Conservation (phyloP, 441 rosid species). For the Corymbia calophylla region DNA sequence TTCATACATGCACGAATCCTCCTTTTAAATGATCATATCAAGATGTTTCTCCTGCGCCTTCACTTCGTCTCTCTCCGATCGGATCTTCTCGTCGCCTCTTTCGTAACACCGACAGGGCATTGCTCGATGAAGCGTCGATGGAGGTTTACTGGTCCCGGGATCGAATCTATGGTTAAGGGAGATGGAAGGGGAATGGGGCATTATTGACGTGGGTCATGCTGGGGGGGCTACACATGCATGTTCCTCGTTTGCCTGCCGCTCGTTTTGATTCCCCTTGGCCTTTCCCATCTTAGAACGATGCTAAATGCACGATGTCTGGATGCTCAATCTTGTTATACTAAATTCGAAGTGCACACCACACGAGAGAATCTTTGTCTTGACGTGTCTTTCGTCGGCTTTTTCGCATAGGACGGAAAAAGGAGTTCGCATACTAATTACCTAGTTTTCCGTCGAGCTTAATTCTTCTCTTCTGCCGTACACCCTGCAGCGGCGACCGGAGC, state of each 20-base stretch:
- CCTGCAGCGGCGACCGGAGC: slow-evolving; percentile 82
- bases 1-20: too few species aligned
- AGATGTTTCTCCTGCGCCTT: not conserved
- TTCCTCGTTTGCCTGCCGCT: not conserved
- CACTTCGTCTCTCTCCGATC: not conserved
- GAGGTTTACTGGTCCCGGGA: not conserved
- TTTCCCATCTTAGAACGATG: not conserved
- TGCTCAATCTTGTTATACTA: not conserved
- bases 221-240: not conserved
- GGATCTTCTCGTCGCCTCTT: not conserved
- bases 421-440: not conserved
- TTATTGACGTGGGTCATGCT: not conserved
- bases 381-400: not conserved
- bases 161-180: not conserved
- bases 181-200: not conserved
- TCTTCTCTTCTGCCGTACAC: not conserved
- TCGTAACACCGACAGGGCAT: not conserved
- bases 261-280: not conserved
- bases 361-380: not conserved
- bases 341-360: not conserved
- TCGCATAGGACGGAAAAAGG: not conserved
- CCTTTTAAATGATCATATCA: not conserved
- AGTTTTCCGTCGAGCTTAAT: not conserved
- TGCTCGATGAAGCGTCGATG: not conserved
- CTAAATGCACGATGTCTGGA: not conserved